Base-by-base conservation (phyloP, 106 monocot genomes). In the Apostasia shenzhenica region DNA sequence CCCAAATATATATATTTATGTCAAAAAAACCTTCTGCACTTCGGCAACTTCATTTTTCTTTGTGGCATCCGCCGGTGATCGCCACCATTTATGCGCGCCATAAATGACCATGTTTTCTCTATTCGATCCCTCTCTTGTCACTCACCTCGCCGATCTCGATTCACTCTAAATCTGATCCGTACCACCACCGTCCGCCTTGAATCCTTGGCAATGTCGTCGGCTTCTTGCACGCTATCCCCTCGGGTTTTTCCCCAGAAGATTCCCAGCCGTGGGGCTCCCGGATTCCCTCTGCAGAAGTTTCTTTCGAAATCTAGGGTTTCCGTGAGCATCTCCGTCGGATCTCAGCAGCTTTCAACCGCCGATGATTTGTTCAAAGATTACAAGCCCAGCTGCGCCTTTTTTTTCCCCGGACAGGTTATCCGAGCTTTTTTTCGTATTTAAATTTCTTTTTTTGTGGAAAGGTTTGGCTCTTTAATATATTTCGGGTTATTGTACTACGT, bases 381-480 rank as follows among this genome's bases (percentile, higher is more conserved):
- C 75, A 68, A 52, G 60, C 68, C 75, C 48, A 75, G 50, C 12
- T 41, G 37, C n/a, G 75, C 68, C 1, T 75, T 75, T 38, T 38
- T 75, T 12, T 75, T 75, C 41, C 75, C 75, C 1, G 75, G 75
- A 10, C 68, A 75, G 75, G 75, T 75, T 41, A 48, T 62, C 48
- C 48, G 14, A 65, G 46, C 14, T 65, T 12, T 62, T 61, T 1
- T 4, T 4, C 12, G 44, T 62, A 42, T 9, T 44, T 62, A 3
- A 42, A 42, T 62, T 44, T 41, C 4, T 12, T n/a, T 7, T 45
- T 8, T 41, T 41, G 59, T 59, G 14, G n/a, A 59, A 39, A 39
- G 14, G 1, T 59, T 26, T 26, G 26, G 26, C 26, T 26, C 26
- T 26, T 26, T 26, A 26, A 26, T 26, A 26, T 26, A 26, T 26